phyloP scores from a whole-genome alignment of 192 early-diverging fungal genomes.

The Mortierella alpina region DNA sequence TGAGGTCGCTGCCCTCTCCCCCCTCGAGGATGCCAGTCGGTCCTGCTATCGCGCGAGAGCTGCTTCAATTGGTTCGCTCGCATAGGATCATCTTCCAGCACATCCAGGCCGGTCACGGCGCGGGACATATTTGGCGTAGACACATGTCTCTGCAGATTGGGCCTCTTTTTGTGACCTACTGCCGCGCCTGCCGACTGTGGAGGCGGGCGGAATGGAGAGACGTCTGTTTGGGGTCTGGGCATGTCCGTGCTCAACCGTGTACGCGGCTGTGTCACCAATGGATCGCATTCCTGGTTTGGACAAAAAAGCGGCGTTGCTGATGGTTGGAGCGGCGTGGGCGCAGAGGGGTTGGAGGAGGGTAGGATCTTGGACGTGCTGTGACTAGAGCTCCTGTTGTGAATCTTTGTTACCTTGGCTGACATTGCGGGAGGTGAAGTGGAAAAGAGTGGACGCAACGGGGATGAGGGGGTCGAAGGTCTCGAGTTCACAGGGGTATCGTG shows the following conservation, averaged over 20 bases:
- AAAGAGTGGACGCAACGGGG: conserved; percentile 20
- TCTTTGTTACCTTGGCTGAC: neutral
- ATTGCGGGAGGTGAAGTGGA: conserved; percentile 12
- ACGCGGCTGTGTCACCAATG: conserved; percentile 4
- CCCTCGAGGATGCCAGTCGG: conserved; percentile 1
- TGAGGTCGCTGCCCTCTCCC: neutral
- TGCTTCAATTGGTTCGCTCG: conserved; percentile 14
- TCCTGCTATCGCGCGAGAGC: neutral
- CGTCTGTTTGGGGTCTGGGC: too few relatives aligned
- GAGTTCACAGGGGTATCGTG: conserved; percentile 36
- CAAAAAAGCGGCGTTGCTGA: conserved; percentile 30
- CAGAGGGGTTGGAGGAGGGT: neutral
- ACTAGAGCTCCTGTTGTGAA: conserved; percentile 14
- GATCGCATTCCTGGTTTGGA: conserved; percentile 6
- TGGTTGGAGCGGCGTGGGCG: conserved; percentile 22
- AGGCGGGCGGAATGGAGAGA: neutral
- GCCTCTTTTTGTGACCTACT: conserved; percentile 1
- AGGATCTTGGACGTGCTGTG: neutral
- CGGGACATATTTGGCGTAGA: conserved; percentile 42
- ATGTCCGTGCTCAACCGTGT: too few relatives aligned
- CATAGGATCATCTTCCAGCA: conserved; percentile 36
- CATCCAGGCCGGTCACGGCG: conserved; percentile 24
- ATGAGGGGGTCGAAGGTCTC: conserved; percentile 37
- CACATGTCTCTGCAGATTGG: conserved; percentile 19
- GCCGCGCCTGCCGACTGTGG: neutral